These are phyloP conservation scores for Pistacia vera DNA, from an alignment of 345 rosid genomes.

Conservation along the genomic window DNA sequence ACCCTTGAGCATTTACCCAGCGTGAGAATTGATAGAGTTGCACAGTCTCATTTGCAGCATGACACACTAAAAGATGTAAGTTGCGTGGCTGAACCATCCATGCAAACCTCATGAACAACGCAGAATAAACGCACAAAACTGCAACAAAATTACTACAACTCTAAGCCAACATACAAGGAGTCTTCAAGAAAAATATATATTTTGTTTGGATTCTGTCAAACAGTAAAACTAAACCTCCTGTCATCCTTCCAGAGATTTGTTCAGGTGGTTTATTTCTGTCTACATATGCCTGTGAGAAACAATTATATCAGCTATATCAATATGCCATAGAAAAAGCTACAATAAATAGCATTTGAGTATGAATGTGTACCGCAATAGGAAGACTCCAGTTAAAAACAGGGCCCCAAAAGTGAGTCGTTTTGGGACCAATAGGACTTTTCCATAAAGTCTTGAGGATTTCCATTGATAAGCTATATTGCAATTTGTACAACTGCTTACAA, in stretches of 20 bases:
- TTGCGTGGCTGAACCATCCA: constrained; percentile 61
- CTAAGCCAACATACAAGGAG: not conserved
- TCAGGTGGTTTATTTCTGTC: constrained; percentile 45
- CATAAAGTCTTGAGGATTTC: constrained; percentile 25
- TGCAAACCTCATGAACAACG: constrained; percentile 59
- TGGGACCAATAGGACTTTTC: constrained; percentile 56
- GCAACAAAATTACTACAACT: constrained; percentile 12
- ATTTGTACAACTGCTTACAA: not conserved
- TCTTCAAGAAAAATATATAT: not conserved
- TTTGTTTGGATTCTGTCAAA: not conserved
- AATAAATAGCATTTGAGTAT: not conserved
- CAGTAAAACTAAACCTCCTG: constrained; percentile 25
- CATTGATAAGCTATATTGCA: constrained; percentile 8
- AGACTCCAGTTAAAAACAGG: constrained; percentile 48
- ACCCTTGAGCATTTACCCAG: constrained; percentile 29
- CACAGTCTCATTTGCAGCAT: constrained; percentile 50
- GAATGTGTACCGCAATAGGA: constrained; percentile 40
- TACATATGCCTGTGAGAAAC: constrained; percentile 22
- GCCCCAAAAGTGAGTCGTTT: constrained; percentile 65
- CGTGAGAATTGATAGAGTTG: constrained; percentile 57
- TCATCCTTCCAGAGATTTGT: constrained; percentile 37
- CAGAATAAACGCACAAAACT: constrained; percentile 54
- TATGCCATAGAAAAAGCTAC: not conserved
- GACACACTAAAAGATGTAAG: constrained; percentile 47
- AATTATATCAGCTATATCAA: not conserved